Conservation (phyloP, 2,329 filamentous ascomycete species). For the Blastomyces silverae region DNA sequence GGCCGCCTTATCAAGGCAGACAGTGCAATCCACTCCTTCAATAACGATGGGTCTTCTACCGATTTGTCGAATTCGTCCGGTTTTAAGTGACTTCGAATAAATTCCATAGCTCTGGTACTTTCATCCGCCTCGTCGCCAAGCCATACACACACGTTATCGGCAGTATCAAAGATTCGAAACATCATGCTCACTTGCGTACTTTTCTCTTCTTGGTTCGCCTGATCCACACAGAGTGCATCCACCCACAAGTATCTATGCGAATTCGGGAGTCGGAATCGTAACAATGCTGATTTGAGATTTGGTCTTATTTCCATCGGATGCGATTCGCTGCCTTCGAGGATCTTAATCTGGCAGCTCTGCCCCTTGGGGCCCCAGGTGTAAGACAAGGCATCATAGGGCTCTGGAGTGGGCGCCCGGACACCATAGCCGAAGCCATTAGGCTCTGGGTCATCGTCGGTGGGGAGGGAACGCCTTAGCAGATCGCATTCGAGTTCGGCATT, state of each 20-base stretch:
- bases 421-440: background rate
- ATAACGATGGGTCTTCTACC: slow-evolving; percentile 2
- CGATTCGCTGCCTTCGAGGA: background rate
- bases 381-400: slow-evolving; percentile 5
- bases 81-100: background rate
- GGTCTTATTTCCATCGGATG: slow-evolving; percentile 7
- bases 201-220: slow-evolving; percentile 4
- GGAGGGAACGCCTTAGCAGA: slow-evolving; percentile 3
- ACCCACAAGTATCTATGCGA: slow-evolving; percentile 4
- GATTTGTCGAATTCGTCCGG: slow-evolving; percentile 5
- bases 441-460: background rate
- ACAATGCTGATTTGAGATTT: slow-evolving; percentile 1
- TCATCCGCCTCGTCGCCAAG: slow-evolving; percentile 1
- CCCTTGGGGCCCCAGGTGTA: slow-evolving; percentile 4
- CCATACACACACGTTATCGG: slow-evolving; percentile 6
- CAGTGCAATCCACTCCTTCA: background rate
- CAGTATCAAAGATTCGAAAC: slow-evolving; percentile 9
- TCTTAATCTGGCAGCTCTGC: background rate
- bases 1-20: slow-evolving; percentile 4
- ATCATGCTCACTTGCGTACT: slow-evolving; percentile 6
- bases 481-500: slow-evolving; percentile 9
- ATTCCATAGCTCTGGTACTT: slow-evolving; percentile 7
- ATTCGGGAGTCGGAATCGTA: background rate
- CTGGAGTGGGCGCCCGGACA: background rate
- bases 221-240: slow-evolving; percentile 7